phyloP scores from a whole-genome alignment of 441 rosid genomes.

The Erysimum pusillum region DNA sequence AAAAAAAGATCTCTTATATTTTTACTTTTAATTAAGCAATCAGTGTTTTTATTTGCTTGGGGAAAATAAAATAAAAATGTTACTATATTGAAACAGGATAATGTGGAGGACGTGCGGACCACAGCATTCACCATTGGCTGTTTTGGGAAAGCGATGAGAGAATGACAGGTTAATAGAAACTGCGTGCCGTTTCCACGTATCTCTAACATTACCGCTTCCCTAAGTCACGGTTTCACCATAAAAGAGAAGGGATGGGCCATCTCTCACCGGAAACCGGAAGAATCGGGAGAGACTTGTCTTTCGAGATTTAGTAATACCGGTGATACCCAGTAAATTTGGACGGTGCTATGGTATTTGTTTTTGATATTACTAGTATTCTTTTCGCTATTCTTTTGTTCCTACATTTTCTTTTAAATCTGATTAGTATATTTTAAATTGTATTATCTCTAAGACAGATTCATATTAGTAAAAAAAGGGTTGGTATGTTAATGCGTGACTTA shows the following conservation, averaged over 20 bases:
- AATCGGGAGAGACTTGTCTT: slow-evolving; percentile 32
- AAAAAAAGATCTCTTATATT: neutral
- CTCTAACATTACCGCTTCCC: slow-evolving; percentile 44
- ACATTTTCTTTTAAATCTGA: neutral
- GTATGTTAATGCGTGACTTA: too few species aligned
- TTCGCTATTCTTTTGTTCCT: neutral
- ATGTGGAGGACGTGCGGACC: slow-evolving; percentile 45
- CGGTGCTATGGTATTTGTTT: slow-evolving; percentile 29
- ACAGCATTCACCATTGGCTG: slow-evolving; percentile 35
- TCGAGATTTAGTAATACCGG: slow-evolving; percentile 19
- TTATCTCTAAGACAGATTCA: neutral
- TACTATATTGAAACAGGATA: slow-evolving; percentile 33
- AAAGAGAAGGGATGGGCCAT: slow-evolving; percentile 34
- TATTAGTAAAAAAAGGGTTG: too few species aligned
- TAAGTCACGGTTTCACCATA: slow-evolving; percentile 44
- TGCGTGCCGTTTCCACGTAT: slow-evolving; percentile 39
- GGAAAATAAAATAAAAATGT: neutral
- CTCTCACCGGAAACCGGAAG: slow-evolving; percentile 45
- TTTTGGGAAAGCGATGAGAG: slow-evolving; percentile 24
- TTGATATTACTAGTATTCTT: neutral
- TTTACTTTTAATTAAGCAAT: neutral
- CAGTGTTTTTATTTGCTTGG: neutral
- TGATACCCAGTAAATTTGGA: slow-evolving; percentile 31
- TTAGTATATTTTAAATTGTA: neutral
- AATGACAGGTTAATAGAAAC: slow-evolving; percentile 20